Evolutionary conservation across 2,329 filamentous ascomycete genomes (phyloP).

Genomic region (Aplosporella prunicola): DNA sequence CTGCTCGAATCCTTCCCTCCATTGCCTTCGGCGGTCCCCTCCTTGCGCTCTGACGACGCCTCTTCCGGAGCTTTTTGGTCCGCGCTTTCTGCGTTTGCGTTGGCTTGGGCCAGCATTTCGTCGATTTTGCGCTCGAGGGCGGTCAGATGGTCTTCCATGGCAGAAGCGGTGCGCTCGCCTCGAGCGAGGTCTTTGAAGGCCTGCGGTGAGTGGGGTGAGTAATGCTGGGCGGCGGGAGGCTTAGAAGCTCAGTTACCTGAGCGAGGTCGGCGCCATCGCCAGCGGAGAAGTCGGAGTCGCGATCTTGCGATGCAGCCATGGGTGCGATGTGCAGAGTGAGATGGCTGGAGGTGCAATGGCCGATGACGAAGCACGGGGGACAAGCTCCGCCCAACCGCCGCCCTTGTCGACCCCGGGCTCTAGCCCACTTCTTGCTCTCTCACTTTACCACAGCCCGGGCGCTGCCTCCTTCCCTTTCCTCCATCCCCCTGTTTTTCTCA

Average conservation of each 20-base stretch:
- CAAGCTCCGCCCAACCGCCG: no score
- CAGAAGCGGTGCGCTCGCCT: slow-evolving; percentile 47
- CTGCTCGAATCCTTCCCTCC: background rate
- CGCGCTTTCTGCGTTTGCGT: slow-evolving; percentile 13
- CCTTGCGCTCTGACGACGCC: background rate
- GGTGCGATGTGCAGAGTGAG: no score
- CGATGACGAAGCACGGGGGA: slow-evolving; percentile 6
- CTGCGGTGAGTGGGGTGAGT: slow-evolving; percentile 22
- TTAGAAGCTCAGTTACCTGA: slow-evolving; percentile 22
- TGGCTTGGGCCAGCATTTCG: slow-evolving; percentile 40
- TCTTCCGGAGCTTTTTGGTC: background rate
- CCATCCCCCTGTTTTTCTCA: background rate
- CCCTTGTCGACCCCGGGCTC: no score
- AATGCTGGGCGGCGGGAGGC: background rate
- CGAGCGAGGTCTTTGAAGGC: slow-evolving; percentile 43
- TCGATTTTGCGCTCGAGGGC: slow-evolving; percentile 48
- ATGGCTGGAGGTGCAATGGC: no score
- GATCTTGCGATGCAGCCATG: slow-evolving; percentile 24
- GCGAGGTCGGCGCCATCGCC: slow-evolving; percentile 27
- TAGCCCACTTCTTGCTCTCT: no score
- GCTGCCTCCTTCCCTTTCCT: background rate
- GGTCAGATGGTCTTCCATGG: slow-evolving; percentile 45
- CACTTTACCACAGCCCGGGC: slow-evolving; percentile 1
- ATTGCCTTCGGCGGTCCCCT: background rate
- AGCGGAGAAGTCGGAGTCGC: slow-evolving; percentile 16